Evolutionary conservation across 306 rosid species (phyloP).

Genomic region (Dryas drummondii): DNA sequence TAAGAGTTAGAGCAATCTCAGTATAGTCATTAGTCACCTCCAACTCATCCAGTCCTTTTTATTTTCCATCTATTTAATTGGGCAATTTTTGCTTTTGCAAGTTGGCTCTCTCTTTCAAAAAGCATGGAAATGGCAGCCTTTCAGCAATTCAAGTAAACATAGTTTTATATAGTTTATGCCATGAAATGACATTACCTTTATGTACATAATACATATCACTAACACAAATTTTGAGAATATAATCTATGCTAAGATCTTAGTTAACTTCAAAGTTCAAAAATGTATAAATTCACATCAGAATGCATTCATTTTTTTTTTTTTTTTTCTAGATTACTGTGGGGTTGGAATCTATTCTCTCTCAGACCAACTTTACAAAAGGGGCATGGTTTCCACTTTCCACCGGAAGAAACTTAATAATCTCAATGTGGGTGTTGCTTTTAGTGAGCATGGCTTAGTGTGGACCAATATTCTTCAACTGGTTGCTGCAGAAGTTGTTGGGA

Average conservation of each 20-base stretch:
- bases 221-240: slow-evolving; percentile 2
- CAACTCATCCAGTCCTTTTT: background rate
- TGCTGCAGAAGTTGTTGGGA: slow-evolving; percentile 51
- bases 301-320: background rate
- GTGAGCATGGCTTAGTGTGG: slow-evolving; percentile 31
- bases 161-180: slow-evolving; percentile 8
- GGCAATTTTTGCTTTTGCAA: slow-evolving; percentile 19
- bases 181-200: slow-evolving; percentile 8
- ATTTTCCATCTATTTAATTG: background rate
- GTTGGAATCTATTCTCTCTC: slow-evolving; percentile 32
- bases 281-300: background rate
- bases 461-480: slow-evolving; percentile 44
- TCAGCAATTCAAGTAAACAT: slow-evolving; percentile 36
- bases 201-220: background rate
- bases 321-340: slow-evolving; percentile 24
- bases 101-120: slow-evolving; percentile 38
- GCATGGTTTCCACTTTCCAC: slow-evolving; percentile 31
- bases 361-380: slow-evolving; percentile 38
- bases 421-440: slow-evolving; percentile 25
- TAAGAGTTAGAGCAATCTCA: slow-evolving; percentile 11
- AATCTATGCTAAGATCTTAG: background rate
- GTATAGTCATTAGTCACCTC: background rate
- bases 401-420: slow-evolving; percentile 14
- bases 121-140: slow-evolving; percentile 72
- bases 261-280: background rate